Conservation (phyloP, 768 basidiomycete species). For the Leccinum fibrillosum region DNA sequence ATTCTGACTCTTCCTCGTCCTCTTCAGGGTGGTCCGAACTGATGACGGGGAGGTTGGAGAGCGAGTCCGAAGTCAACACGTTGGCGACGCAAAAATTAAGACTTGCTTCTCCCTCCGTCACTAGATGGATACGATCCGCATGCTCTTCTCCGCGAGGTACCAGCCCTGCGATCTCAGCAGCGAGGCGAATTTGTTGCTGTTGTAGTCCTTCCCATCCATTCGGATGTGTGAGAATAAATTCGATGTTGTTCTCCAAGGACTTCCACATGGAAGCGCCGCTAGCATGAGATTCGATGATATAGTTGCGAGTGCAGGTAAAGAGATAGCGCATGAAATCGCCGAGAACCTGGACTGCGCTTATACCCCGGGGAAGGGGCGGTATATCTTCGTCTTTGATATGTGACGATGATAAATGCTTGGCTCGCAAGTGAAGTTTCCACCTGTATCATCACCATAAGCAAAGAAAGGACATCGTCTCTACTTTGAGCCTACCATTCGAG, state of each 20-base stretch:
- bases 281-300: slow-evolving; percentile 24
- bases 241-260: slow-evolving; percentile 19
- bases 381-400: too few species aligned
- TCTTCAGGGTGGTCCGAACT: neutral
- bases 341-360: too few species aligned
- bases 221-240: slow-evolving; percentile 29
- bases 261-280: slow-evolving; percentile 26
- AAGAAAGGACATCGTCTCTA: neutral
- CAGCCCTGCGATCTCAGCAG: slow-evolving; percentile 25
- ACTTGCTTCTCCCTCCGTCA: slow-evolving; percentile 29
- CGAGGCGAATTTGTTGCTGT: slow-evolving; percentile 28
- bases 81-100: slow-evolving; percentile 39
- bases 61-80: slow-evolving; percentile 35
- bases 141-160: slow-evolving; percentile 13
- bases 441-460: slow-evolving; percentile 5
- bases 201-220: slow-evolving; percentile 33
- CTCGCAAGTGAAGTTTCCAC: slow-evolving; percentile 36
- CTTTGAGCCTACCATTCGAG: slow-evolving; percentile 35
- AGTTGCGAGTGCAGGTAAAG: slow-evolving; percentile 15
- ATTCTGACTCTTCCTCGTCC: neutral
- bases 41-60: too few species aligned
- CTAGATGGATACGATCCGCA: slow-evolving; percentile 19
- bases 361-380: too few species aligned
- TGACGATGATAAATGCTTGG: slow-evolving; percentile 13
- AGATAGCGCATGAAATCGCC: too few species aligned